Base-by-base conservation (phyloP, 2,329 filamentous ascomycete species). In the Fusarium subtropicale region DNA sequence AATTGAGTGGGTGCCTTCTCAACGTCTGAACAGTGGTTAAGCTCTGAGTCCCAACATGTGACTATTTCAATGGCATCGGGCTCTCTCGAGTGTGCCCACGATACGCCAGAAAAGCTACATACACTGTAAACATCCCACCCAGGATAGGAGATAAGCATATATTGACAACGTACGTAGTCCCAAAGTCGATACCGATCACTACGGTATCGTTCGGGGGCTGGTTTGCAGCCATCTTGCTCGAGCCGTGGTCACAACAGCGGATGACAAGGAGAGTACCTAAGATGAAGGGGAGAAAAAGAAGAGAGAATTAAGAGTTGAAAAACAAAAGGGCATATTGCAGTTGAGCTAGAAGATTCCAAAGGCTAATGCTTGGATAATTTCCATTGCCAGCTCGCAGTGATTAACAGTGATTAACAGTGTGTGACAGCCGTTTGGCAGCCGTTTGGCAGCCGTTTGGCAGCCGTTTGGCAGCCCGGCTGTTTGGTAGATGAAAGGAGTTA, bases 141-240 rank as follows among this genome's bases (percentile, higher is more conserved):
- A 13, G 4, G 7, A 4, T 6, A 9, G 18, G 7, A 5, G 4
- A 16, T 20, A 15, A n/a, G 11, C 36, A 28, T 2, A 34, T 9
- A 1, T 1, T 69, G 76, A 4, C 5, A 3, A 38, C 36, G 58
- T 60, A 83, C 73, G 83, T 85, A 0, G 84, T 85, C 1, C 83
- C 83, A 44, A 85, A 84, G 33, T 85, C 83, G 9, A 85, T 79
- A 0, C 82, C 79, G 16, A 84, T 69, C 13, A 82, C 64, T 4
- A 83, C 71, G 7, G n/a, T 24, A 55, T 76, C 63, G 3, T 62
- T 38, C 7, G 12, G 44, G 3, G 44, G 51, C 16, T 47, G 3
- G 18, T 38, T 33, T 1, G 51, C 12, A 10, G 50, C 1, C 61
- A 71, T 71, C 5, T 9, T 68, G n/a, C 9, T n/a, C 1, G 11